phyloP scores from a whole-genome alignment of 2,329 filamentous ascomycete genomes.

The Ophiocordyceps robertsii region DNA sequence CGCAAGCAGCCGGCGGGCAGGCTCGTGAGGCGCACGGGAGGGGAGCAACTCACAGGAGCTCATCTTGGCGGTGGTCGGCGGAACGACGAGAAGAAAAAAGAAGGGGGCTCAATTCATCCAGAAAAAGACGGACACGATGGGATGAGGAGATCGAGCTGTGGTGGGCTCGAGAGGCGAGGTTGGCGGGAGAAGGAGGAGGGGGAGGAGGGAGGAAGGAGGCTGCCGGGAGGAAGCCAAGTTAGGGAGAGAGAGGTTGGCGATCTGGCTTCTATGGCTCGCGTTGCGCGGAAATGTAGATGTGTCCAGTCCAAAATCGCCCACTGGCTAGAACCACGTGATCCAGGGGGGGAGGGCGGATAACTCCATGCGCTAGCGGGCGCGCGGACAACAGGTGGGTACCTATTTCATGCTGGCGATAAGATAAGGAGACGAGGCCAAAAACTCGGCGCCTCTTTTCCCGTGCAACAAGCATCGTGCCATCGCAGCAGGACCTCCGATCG shows the following conservation, averaged over 20 bases:
- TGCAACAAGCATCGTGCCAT: no score
- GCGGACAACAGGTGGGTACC: no score
- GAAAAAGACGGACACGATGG: conserved; percentile 15
- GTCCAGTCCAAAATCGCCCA: conserved; percentile 27
- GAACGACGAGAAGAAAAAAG: conserved; percentile 12
- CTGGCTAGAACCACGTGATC: no score
- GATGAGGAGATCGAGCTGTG: conserved; percentile 18
- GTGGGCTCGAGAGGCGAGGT: conserved; percentile 18
- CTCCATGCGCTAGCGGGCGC: no score
- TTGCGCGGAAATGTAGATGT: conserved; percentile 26
- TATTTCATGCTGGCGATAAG: no score
- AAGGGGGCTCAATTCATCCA: conserved; percentile 27
- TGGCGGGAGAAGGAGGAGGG: conserved; percentile 15
- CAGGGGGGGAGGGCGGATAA: no score
- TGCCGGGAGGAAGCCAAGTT: conserved; percentile 1
- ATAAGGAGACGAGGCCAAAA: no score
- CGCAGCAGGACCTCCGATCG: no score
- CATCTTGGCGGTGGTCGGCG: conserved; percentile 29
- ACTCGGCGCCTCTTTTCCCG: no score
- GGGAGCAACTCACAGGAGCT: conserved; percentile 37
- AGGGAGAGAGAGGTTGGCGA: background rate
- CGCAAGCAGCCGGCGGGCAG: background rate
- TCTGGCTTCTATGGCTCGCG: conserved; percentile 20
- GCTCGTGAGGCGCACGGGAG: background rate
- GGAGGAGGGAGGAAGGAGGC: conserved; percentile 22